These are phyloP conservation scores for Didymella glomerata DNA, from an alignment of 2,329 filamentous ascomycete species.

Conservation along the genomic window DNA sequence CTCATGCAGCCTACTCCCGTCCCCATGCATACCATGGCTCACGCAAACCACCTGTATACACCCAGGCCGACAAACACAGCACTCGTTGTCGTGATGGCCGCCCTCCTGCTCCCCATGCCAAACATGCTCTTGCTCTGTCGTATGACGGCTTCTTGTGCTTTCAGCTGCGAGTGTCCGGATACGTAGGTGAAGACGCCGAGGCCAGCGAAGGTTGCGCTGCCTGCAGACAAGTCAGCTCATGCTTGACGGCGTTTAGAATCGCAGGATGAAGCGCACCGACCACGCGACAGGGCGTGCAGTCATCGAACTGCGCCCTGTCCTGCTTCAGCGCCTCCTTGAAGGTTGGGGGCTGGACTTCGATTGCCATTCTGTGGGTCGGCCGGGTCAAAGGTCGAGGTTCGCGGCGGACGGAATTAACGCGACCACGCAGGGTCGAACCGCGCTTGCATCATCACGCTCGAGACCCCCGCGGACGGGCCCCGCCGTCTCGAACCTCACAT, in stretches of 20 bases:
- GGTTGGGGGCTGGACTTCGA: slow-evolving; percentile 31
- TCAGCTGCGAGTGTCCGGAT: slow-evolving; percentile 57
- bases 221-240: slow-evolving; percentile 36
- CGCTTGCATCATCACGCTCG: slow-evolving; percentile 22
- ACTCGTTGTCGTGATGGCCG: slow-evolving; percentile 53
- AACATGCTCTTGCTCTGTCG: slow-evolving; percentile 53
- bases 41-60: slow-evolving; percentile 54
- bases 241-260: background rate
- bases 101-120: slow-evolving; percentile 52
- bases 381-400: slow-evolving; percentile 4
- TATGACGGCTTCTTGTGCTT: slow-evolving; percentile 52
- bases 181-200: slow-evolving; percentile 58
- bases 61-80: slow-evolving; percentile 55
- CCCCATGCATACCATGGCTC: background rate
- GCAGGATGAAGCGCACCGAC: slow-evolving; percentile 62
- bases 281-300: slow-evolving; percentile 76
- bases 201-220: slow-evolving; percentile 56
- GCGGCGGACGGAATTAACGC: background rate
- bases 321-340: slow-evolving; percentile 44
- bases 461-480: slow-evolving; percentile 40
- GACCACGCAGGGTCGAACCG: slow-evolving; percentile 19
- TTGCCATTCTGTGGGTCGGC: slow-evolving; percentile 25
- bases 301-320: slow-evolving; percentile 55
- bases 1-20: background rate
- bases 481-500: slow-evolving; percentile 21